These are phyloP conservation scores for Aspergillus ochraceoroseus DNA, from an alignment of 2,329 filamentous ascomycete genomes.

Conservation along the genomic window DNA sequence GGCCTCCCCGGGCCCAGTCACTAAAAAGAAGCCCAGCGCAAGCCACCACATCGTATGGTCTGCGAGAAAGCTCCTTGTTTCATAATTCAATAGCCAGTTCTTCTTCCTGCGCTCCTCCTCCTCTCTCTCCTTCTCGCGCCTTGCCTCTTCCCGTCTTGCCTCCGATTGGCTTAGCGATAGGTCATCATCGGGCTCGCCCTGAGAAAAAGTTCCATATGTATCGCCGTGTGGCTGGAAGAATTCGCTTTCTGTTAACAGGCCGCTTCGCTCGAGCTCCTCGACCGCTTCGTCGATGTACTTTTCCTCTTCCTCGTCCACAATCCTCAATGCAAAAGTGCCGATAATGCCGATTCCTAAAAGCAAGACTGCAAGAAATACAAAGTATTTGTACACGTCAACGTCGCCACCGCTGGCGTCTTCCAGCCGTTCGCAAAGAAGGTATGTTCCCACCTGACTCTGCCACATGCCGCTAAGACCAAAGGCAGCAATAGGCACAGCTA, in stretches of 20 bases:
- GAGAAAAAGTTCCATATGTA: conserved; percentile 43
- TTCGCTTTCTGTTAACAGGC: conserved; percentile 65
- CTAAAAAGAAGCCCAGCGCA: conserved; percentile 82
- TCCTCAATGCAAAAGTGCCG: conserved; percentile 67
- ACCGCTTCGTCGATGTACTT: conserved; percentile 85
- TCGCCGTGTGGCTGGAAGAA: conserved; percentile 58
- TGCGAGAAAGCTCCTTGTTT: conserved; percentile 75
- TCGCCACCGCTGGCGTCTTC: conserved; percentile 58
- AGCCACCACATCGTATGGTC: conserved; percentile 97
- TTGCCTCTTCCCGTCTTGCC: conserved; percentile 25
- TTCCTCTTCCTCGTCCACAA: conserved; percentile 70
- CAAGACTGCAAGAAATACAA: conserved; percentile 74
- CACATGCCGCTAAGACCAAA: conserved; percentile 95
- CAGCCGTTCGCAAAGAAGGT: conserved; percentile 66
- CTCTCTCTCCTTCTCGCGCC: conserved; percentile 43
- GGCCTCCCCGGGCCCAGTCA: conserved; percentile 90
- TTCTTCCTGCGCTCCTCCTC: conserved; percentile 67
- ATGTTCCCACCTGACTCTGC: conserved; percentile 81
- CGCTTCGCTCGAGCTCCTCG: conserved; percentile 84
- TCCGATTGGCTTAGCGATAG: conserved; percentile 29
- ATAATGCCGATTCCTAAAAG: conserved; percentile 65
- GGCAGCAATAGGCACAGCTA: conserved; percentile 84
- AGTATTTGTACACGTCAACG: conserved; percentile 76
- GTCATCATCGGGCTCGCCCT: conserved; percentile 44
- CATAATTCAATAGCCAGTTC: conserved; percentile 83